A percentile compares a stretch with the other conserved stretches of the same genome.
Evolutionary conservation across 345 rosid genomes (phyloP).

Genomic region (Citrus reticulata): DNA sequence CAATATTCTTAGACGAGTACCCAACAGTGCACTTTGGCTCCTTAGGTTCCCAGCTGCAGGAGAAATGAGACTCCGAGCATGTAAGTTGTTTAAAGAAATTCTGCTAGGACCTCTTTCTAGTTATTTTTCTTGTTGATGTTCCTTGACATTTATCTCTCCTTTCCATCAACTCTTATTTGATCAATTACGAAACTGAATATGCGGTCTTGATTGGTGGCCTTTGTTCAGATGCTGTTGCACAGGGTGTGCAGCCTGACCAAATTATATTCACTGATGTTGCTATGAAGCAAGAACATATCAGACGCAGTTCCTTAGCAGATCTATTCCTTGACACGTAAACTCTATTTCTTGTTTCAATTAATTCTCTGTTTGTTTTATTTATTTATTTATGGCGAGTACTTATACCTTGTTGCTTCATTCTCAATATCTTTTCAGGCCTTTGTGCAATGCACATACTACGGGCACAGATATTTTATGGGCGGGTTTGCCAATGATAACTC

Average conservation of each 20-base stretch:
- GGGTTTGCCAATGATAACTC: slow-evolving; percentile 96
- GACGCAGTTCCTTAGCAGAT: slow-evolving; percentile 96
- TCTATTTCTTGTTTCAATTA: not conserved
- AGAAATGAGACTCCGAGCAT: slow-evolving; percentile 82
- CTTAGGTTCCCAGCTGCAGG: slow-evolving; percentile 99
- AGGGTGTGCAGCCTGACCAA: slow-evolving; percentile 88
- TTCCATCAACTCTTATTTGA: not conserved
- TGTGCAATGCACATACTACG: slow-evolving; percentile 98
- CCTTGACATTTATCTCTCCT: not conserved
- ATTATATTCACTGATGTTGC: slow-evolving; percentile 98
- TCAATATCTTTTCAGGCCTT: slow-evolving; percentile 48
- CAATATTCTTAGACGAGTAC: slow-evolving; percentile 93
- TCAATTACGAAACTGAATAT: not conserved
- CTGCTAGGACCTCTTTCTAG: not conserved
- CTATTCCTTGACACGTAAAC: slow-evolving; percentile 88
- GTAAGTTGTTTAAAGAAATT: slow-evolving; percentile 35
- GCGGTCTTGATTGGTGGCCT: not conserved
- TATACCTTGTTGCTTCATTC: not conserved
- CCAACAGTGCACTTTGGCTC: slow-evolving; percentile 97
- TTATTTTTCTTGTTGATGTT: not conserved
- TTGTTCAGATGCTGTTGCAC: slow-evolving; percentile 75
- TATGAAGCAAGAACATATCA: slow-evolving; percentile 91
- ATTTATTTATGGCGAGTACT: not conserved
- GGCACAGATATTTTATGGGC: slow-evolving; percentile 99
- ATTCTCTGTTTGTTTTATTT: not conserved